Evolutionary conservation across 257 asterid species (phyloP), one percentile per base, ranked within the genome.

Genomic region (Thymus mandschuricus): DNA sequence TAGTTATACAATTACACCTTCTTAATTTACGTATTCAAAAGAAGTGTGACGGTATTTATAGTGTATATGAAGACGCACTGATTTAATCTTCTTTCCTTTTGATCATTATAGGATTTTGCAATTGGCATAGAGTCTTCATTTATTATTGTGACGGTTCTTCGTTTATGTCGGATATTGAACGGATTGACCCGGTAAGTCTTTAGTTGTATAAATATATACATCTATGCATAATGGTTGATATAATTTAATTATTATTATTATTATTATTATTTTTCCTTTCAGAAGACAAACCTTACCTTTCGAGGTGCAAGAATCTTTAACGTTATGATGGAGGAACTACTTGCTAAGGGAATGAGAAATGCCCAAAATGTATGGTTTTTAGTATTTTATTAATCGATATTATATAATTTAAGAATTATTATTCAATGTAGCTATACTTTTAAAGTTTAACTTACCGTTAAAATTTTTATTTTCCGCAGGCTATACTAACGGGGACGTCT

Each of bases 91-190:
- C 1, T 41, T 40, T 68, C 6, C 6, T 10, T 15, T 29, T 6
- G 11, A 3, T 1, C 0, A 38, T 61, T 75, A 40, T 44, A 79
- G 84, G 66, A 30, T 79, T 82, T 56, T 73, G 62, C 64, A 76
- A 76, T n/a, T 82, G 86, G 86, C 71, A 82, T 60, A 71, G 73
- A 70, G 79, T 79, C 28, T 50, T 10, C 51, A 66, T 82, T 55
- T 28, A 58, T 21, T 82, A 82, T 13, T 82, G 84, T 8, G 86
- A 82, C 21, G 82, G 86, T 9, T 58, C 76, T 12, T 79, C 84
- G 9, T 82, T 54, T 29, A 50, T 71, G 45, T 80, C 78, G 30
- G 78, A 82, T 28, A 74, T 77, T 7, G 76, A 82, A 54, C 29
- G 34, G 54, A 63, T 64, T 30, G 73, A 79, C 40, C 76, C 82